These are phyloP conservation scores for Cordyceps javanica DNA, from an alignment of 2,329 filamentous ascomycete genomes.

Conservation along the genomic window DNA sequence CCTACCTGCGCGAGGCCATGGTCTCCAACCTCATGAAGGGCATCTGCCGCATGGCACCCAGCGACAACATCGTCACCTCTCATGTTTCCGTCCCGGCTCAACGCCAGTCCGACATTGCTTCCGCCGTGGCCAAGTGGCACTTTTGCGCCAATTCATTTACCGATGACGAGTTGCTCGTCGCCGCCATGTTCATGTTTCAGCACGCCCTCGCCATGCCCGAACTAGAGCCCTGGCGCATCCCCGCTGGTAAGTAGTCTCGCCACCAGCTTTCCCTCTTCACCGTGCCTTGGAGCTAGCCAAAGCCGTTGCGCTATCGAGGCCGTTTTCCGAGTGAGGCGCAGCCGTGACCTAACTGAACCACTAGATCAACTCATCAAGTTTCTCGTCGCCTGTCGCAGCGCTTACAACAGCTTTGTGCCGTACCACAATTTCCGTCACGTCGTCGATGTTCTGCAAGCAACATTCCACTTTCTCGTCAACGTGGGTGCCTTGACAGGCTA, in stretches of 20 bases:
- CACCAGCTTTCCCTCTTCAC: background rate
- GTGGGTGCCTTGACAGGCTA: constrained; percentile 72
- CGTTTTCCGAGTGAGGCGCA: background rate
- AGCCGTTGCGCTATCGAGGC: background rate
- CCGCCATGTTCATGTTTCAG: constrained; percentile 80
- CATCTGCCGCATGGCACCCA: constrained; percentile 68
- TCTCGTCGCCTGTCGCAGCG: constrained; percentile 77
- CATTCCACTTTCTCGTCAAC: constrained; percentile 81
- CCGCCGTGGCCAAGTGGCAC: constrained; percentile 70
- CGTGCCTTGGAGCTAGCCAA: background rate
- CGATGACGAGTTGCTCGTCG: constrained; percentile 85
- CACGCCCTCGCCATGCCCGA: constrained; percentile 80
- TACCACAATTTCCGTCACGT: constrained; percentile 99
- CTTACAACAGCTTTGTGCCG: constrained; percentile 94
- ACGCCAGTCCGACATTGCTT: constrained; percentile 58
- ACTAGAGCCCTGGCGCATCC: constrained; percentile 72
- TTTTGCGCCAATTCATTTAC: constrained; percentile 87
- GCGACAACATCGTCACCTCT: constrained; percentile 55
- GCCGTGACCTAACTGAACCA: constrained; percentile 30
- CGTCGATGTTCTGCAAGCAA: constrained; percentile 88
- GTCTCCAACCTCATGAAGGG: constrained; percentile 84
- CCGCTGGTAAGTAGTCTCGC: constrained; percentile 58
- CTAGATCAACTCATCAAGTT: constrained; percentile 77
- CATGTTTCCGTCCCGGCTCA: constrained; percentile 62
- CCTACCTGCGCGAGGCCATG: constrained; percentile 88